phyloP scores from a whole-genome alignment of 1,139 yeast genomes.

The Zygotorulaspora mrakii region DNA sequence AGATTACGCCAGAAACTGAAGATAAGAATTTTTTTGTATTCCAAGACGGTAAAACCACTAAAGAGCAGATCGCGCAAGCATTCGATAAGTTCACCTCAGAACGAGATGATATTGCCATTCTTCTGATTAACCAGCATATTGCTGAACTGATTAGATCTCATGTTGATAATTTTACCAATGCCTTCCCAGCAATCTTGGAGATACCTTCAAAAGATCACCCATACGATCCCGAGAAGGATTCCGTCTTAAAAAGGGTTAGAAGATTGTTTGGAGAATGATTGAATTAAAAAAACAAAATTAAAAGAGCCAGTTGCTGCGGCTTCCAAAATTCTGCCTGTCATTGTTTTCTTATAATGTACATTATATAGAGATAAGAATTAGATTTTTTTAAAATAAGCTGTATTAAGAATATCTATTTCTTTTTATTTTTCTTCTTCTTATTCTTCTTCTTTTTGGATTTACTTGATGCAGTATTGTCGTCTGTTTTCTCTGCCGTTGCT shows the following conservation, averaged over 20 bases:
- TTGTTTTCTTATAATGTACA: conserved; percentile 8
- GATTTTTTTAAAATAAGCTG: conserved; percentile 4
- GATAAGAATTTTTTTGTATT: conserved; percentile 81
- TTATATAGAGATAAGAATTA: conserved; percentile 10
- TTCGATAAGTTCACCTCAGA: conserved; percentile 70
- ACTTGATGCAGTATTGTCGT: not conserved
- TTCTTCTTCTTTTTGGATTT: conserved; percentile 11
- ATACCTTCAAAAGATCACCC: conserved; percentile 99
- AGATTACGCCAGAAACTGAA: conserved; percentile 53
- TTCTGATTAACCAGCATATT: conserved; percentile 88
- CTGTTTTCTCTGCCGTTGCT: conserved; percentile 1
- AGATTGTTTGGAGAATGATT: conserved; percentile 92
- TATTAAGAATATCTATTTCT: conserved; percentile 12
- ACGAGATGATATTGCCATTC: conserved; percentile 88
- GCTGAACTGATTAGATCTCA: conserved; percentile 84
- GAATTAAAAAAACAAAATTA: too few species aligned
- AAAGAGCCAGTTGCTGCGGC: too few species aligned
- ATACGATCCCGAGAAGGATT: conserved; percentile 95
- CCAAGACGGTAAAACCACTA: conserved; percentile 72
- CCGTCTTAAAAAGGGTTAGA: conserved; percentile 89
- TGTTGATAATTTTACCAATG: conserved; percentile 80
- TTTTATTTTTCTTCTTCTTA: conserved; percentile 14
- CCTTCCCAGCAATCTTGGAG: conserved; percentile 95
- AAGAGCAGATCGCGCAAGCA: conserved; percentile 69
- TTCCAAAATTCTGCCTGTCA: conserved; percentile 1